Base-by-base conservation (phyloP, 2,329 filamentous ascomycete genomes). In the Colletotrichum filicis region DNA sequence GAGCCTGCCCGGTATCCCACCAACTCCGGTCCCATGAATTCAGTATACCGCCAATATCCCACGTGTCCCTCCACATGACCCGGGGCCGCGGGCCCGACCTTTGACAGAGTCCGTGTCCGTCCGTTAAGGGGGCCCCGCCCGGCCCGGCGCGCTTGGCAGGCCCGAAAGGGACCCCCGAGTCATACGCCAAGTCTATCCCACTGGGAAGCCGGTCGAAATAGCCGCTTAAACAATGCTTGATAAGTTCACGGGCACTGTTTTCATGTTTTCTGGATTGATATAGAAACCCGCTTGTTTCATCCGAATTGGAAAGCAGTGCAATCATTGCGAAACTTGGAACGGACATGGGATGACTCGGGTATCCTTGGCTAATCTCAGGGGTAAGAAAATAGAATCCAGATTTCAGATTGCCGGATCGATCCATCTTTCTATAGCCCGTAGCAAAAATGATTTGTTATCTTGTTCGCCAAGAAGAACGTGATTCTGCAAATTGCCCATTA, bases 321-420 rank as follows among this genome's bases (percentile, higher is more conserved):
- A 42, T 73, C 16, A 37, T 37, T 70, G 28, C 57, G 61, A 70
- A 70, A 73, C 66, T 9, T 7, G 49, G 64, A 68, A 57, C 35
- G 30, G 8, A 70, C 22, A 56, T 58, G 49, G 66, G 66, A 65
- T 61, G 55, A 70, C 55, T 60, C n/a, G 66, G 26, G 14, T 4
- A n/a, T 12, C 22, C 57, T 35, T 49, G 63, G 28, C 26, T 30
- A 26, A 26, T 7, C 24, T 60, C 26, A 59, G 62, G 56, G 68
- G 32, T n/a, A 7, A 7, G 11, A 26, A 6, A 12, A 3, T 5
- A 5, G 4, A 7, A 9, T 49, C 8, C 42, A 49, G 42, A 49
- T 19, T 62, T 5, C 11, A 52, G 12, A 53, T 24, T 63, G 7
- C 19, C 60, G 11, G 8, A 22, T 65, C 22, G 22, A 22, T 14